Base-by-base conservation (phyloP, 2,329 filamentous ascomycete species). In the Dothideomycetidae sp. region DNA sequence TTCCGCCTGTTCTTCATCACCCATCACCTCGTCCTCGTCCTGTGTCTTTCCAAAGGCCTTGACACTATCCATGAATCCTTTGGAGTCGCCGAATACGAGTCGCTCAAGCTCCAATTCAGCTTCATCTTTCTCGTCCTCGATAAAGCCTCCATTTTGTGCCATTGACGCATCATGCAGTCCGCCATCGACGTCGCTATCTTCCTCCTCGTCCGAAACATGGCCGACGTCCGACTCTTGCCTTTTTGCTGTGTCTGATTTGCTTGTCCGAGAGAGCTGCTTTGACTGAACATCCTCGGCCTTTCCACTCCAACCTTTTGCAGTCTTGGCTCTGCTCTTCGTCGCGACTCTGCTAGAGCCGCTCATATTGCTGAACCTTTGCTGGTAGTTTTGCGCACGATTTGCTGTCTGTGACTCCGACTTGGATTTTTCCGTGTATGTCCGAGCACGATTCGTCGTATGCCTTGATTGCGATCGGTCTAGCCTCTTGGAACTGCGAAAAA, bases 71-170 rank as follows among this genome's bases (percentile, higher is more conserved):
- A 77, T 71, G 57, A 96, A 96, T 21, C 78, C 81, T n/a, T 73
- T 71, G 32, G 78, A 75, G 59, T 93, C 81, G 39, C 90, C 90
- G 44, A 98, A 81, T 3, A 98, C 81, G 44, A 94, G 64, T 46
- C 77, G 74, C 62, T 42, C 43, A 17, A 94, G 73, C 54, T 88
- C 83, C 52, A 80, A 75, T 56, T 94, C 86, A 36, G 81, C 76
- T 11, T 75, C 75, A 54, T 93, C 84, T 54, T 88, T 90, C 19
- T 45, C 41, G 35, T 81, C 77, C 39, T 63, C 45, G 9, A 41
- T 41, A 16, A 43, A 32, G n/a, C 43, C 43, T 7, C n/a, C 7
- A n/a, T 7, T n/a, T 7, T 26, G 7, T 7, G 7, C 21, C n/a
- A 7, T n/a, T 26, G n/a, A 7, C 21, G 7, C 7, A 7, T 26